These are phyloP conservation scores for Fusarium sulawesiense DNA, from an alignment of 2,329 filamentous ascomycete genomes.

Conservation along the genomic window DNA sequence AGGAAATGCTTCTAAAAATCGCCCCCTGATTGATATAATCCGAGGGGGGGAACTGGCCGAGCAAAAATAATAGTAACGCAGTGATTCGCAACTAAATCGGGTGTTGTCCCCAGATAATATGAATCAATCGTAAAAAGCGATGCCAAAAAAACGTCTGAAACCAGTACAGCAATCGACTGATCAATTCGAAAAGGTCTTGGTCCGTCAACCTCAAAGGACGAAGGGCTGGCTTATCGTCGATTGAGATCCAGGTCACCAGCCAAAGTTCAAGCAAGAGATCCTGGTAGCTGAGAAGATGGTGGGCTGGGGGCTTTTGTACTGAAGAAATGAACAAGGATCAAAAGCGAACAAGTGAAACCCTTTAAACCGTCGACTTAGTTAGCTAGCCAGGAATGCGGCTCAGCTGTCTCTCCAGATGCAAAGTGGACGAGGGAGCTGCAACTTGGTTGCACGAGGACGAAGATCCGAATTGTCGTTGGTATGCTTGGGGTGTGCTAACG, in stretches of 20 bases:
- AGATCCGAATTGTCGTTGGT: slow-evolving; percentile 34
- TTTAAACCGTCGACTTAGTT: slow-evolving; percentile 18
- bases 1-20: slow-evolving; percentile 17
- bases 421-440: slow-evolving; percentile 34
- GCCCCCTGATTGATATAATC: slow-evolving; percentile 4
- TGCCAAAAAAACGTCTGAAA: not conserved
- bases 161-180: not conserved
- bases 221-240: slow-evolving; percentile 27
- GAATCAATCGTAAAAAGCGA: not conserved
- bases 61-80: not conserved
- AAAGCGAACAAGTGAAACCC: slow-evolving; percentile 22
- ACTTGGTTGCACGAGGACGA: slow-evolving; percentile 40
- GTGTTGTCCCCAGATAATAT: not conserved
- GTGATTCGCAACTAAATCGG: not conserved
- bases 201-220: slow-evolving; percentile 1
- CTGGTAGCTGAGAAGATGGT: slow-evolving; percentile 31
- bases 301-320: slow-evolving; percentile 47
- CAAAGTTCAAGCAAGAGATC: slow-evolving; percentile 27
- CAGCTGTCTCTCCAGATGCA: slow-evolving; percentile 32
- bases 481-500: slow-evolving; percentile 38
- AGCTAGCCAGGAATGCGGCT: slow-evolving; percentile 42
- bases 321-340: slow-evolving; percentile 32
- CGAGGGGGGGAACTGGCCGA: not conserved
- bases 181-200: not conserved
- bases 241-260: slow-evolving; percentile 15